Percentiles rank a stretch among this genome's conserved stretches.
Conservation (phyloP, 225 moss, liverwort and hornwort genomes). For the Marchantia paleacea region DNA sequence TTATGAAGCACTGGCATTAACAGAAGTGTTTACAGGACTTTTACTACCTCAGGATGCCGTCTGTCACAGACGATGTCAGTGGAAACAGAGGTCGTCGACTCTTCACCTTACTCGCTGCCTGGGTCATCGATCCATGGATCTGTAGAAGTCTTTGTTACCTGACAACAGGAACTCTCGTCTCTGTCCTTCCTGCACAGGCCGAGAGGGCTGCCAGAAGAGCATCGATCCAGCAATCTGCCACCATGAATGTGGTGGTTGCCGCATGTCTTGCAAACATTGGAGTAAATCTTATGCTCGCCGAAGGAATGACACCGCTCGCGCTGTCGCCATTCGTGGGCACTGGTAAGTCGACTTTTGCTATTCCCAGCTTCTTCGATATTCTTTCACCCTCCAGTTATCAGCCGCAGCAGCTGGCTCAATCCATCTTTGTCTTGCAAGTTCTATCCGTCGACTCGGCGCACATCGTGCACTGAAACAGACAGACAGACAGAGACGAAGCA, state of each 20-base stretch:
- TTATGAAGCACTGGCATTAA: neutral
- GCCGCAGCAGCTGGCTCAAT: neutral
- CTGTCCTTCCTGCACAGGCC: constrained; percentile 42
- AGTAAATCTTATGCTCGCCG: constrained; percentile 69
- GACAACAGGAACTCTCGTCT: neutral
- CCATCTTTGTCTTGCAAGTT: neutral
- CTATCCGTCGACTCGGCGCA: neutral
- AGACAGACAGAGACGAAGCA: too few species aligned
- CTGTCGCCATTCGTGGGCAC: constrained; percentile 74
- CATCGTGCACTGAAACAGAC: neutral
- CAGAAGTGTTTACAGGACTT: too few species aligned
- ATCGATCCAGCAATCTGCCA: constrained; percentile 78
- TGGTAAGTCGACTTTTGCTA: constrained; percentile 43
- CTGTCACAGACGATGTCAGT: neutral
- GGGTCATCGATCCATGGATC: too few species aligned
- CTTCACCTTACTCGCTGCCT: too few species aligned
- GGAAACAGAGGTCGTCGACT: too few species aligned
- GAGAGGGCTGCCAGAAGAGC: constrained; percentile 88
- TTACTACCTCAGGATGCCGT: too few species aligned
- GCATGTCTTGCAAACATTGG: constrained; percentile 83
- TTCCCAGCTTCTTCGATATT: neutral
- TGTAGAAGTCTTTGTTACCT: too few species aligned
- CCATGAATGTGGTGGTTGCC: constrained; percentile 61
- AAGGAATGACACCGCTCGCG: constrained; percentile 64
- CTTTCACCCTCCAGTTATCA: neutral